These are phyloP conservation scores for Colletotrichum tabaci DNA, from an alignment of 2,329 filamentous ascomycete genomes.

Conservation along the genomic window DNA sequence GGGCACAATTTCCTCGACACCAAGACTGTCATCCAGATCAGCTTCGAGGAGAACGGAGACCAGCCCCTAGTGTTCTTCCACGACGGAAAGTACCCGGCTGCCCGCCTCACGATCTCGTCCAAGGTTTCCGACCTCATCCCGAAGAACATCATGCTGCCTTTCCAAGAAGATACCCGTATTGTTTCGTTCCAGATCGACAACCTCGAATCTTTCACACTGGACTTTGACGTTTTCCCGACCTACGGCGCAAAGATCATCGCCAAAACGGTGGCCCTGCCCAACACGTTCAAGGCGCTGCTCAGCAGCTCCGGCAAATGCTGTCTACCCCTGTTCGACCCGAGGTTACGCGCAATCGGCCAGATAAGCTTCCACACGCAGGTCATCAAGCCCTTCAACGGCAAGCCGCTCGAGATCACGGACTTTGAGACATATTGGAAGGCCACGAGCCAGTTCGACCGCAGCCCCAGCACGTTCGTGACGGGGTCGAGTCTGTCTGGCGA, in stretches of 20 bases:
- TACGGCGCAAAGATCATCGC: constrained; percentile 98
- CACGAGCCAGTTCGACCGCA: constrained; percentile 91
- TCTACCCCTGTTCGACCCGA: constrained; percentile 92
- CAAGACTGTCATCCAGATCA: constrained; percentile 95
- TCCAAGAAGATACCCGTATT: constrained; percentile 94
- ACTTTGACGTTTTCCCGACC: constrained; percentile 97
- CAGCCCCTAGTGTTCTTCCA: constrained; percentile 95
- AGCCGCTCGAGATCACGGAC: constrained; percentile 95
- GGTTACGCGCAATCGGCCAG: constrained; percentile 91
- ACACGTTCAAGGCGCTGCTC: constrained; percentile 82
- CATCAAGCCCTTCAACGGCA: constrained; percentile 94
- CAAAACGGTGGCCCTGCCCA: constrained; percentile 91
- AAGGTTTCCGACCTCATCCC: constrained; percentile 97
- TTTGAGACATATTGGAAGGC: constrained; percentile 99
- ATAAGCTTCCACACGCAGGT: constrained; percentile 96
- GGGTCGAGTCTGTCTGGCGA: constrained; percentile 97
- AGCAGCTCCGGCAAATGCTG: constrained; percentile 86
- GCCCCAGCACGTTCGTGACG: constrained; percentile 89
- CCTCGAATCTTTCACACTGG: constrained; percentile 91
- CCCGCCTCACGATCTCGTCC: constrained; percentile 94
- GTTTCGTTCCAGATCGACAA: constrained; percentile 98
- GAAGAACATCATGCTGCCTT: constrained; percentile 93
- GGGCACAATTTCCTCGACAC: constrained; percentile 99
- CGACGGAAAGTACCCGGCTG: constrained; percentile 95
- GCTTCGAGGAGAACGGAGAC: constrained; percentile 83